phyloP scores from a whole-genome alignment of 2,329 filamentous ascomycete species.

The Aspergillus arachidicola region DNA sequence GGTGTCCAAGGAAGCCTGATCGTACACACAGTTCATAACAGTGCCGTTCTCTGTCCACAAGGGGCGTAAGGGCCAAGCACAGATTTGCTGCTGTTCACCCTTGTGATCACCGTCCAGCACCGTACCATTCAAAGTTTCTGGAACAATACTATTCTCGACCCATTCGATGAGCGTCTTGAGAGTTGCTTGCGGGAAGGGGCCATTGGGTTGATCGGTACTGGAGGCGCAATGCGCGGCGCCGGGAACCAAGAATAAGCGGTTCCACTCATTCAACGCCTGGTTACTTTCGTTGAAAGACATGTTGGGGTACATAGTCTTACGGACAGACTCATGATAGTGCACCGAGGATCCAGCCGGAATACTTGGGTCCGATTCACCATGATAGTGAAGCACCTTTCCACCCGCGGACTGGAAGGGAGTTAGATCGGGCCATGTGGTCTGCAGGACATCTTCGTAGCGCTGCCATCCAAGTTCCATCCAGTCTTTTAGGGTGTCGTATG shows the following conservation, averaged over 20 bases:
- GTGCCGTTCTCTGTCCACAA: slow-evolving; percentile 27
- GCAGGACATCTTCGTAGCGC: slow-evolving; percentile 54
- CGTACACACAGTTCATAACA: slow-evolving; percentile 15
- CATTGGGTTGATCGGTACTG: slow-evolving; percentile 48
- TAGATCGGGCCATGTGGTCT: slow-evolving; percentile 58
- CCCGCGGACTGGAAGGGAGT: slow-evolving; percentile 52
- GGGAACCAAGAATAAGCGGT: slow-evolving; percentile 58
- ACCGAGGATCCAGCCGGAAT: slow-evolving; percentile 58
- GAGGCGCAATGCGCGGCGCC: slow-evolving; percentile 56
- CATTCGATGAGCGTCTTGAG: slow-evolving; percentile 53
- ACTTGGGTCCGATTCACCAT: slow-evolving; percentile 58
- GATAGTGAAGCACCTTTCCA: slow-evolving; percentile 61
- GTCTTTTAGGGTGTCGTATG: slow-evolving; percentile 58
- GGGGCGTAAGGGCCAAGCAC: slow-evolving; percentile 37
- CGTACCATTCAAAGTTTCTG: slow-evolving; percentile 48
- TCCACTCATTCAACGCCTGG: slow-evolving; percentile 55
- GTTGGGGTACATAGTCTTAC: slow-evolving; percentile 52
- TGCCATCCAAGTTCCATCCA: slow-evolving; percentile 57
- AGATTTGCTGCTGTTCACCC: slow-evolving; percentile 37
- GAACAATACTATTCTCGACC: slow-evolving; percentile 54
- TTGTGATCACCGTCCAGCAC: slow-evolving; percentile 31
- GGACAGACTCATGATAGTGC: slow-evolving; percentile 59
- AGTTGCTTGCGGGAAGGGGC: slow-evolving; percentile 50
- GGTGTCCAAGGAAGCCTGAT: slow-evolving; percentile 17
- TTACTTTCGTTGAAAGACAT: slow-evolving; percentile 42